Percentiles rank a stretch among this genome's conserved stretches.
Conservation (phyloP, 176 grass and related monocot genomes). For the Zea mays region DNA sequence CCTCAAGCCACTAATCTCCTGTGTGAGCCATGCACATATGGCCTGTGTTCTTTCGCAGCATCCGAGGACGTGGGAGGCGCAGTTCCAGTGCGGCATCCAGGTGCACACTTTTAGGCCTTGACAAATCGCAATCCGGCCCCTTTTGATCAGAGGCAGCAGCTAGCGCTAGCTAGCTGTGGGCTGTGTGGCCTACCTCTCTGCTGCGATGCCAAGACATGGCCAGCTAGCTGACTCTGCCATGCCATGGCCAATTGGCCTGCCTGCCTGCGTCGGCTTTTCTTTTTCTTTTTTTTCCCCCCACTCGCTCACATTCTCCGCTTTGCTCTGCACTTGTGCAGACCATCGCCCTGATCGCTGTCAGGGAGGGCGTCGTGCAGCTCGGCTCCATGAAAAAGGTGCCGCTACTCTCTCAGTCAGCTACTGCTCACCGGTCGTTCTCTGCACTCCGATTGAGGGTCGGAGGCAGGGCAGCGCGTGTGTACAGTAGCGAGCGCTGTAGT, state of each 20-base stretch:
- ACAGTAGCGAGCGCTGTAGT: too few species aligned
- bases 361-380: conserved; percentile 96
- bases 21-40: background rate
- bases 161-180: too few species aligned
- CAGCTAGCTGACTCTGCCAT: conserved; percentile 23
- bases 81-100: conserved; percentile 91
- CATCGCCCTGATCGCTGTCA: conserved; percentile 89
- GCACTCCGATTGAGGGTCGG: background rate
- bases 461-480: too few species aligned
- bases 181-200: conserved; percentile 14
- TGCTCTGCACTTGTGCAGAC: conserved; percentile 52
- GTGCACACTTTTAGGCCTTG: conserved; percentile 52
- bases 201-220: background rate
- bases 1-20: background rate
- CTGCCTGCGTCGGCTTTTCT: background rate
- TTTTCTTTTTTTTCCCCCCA: background rate
- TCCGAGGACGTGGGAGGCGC: conserved; percentile 98
- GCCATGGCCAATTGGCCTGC: conserved; percentile 14
- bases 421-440: conserved; percentile 29
- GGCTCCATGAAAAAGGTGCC: conserved; percentile 87
- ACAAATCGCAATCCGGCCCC: conserved; percentile 45
- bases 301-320: background rate
- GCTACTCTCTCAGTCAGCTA: background rate
- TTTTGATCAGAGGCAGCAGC: conserved; percentile 20
- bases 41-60: conserved; percentile 45